These are phyloP conservation scores for Phyllosticta citrichinensis DNA, from an alignment of 2,329 filamentous ascomycete genomes.

Conservation along the genomic window DNA sequence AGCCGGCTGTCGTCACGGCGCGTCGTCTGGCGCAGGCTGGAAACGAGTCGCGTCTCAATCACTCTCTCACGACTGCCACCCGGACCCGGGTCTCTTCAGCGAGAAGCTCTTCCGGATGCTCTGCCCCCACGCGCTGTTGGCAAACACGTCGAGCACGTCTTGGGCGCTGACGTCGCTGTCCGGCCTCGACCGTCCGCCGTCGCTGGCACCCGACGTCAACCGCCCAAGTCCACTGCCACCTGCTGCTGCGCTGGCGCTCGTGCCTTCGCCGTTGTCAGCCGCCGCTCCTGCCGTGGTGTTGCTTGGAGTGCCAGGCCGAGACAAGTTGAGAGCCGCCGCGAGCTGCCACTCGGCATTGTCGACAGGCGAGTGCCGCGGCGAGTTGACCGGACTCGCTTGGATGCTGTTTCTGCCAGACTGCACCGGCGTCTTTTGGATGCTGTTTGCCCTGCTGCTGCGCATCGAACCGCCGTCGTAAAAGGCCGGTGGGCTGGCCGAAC, in stretches of 20 bases:
- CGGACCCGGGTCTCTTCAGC: constrained; percentile 27
- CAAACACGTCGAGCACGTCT: constrained; percentile 74
- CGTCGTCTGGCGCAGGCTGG: too few species aligned
- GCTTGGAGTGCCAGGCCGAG: constrained; percentile 26
- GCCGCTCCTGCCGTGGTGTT: not conserved
- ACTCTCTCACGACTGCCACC: not conserved
- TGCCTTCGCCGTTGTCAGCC: not conserved
- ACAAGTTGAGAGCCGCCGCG: constrained; percentile 30
- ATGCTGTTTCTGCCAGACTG: constrained; percentile 28
- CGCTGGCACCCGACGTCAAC: not conserved
- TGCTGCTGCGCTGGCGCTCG: not conserved
- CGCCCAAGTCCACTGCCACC: constrained; percentile 12
- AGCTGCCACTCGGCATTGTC: constrained; percentile 33
- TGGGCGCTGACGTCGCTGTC: constrained; percentile 63
- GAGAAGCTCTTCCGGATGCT: constrained; percentile 86
- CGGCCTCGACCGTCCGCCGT: constrained; percentile 33
- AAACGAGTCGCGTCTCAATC: too few species aligned
- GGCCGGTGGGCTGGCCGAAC: not conserved
- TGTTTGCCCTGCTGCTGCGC: constrained; percentile 24
- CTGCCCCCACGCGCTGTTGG: constrained; percentile 87
- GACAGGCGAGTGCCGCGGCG: constrained; percentile 2
- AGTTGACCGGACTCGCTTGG: constrained; percentile 24
- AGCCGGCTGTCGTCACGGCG: too few species aligned
- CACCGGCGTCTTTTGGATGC: constrained; percentile 28
- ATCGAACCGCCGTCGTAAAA: not conserved